Base-by-base conservation (phyloP, 176 grass and related monocot species). In the Carex parvula region DNA sequence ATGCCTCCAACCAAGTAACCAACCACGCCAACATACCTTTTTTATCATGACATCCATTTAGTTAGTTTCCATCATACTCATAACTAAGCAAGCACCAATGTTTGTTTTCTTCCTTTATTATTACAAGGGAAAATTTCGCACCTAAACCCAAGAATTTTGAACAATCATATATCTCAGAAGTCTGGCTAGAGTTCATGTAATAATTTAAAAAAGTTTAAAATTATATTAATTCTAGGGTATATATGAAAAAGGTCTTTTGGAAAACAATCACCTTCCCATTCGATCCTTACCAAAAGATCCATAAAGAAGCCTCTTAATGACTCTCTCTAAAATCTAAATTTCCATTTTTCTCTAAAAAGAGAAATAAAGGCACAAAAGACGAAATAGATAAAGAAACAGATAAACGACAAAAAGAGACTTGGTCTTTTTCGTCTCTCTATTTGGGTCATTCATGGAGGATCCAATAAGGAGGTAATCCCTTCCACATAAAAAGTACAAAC, bases 351-450 rank as follows among this genome's bases (percentile, higher is more conserved):
- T 3, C 70, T 42, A 42, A 20, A 65, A 24, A 62, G 37, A 63
- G 3, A 64, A 50, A 66, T 61, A 30, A 18, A 61, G 48, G 30
- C 14, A 7, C 26, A 24, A 82, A 66, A 53, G 48, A 30, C 29
- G 16, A 64, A n/a, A 81, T 42, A 81, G 46, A 81, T 22, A 62
- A 63, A 41, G 17, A 60, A 80, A 62, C 29, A 82, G n/a, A 82
- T 13, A 60, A 82, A 60, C 35, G 37, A 83, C 61, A 82, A 62
- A 81, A 64, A 83, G 60, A 83, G 62, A 83, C 61, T 67, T 50
- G 33, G 80, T 83, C 80, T 18, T 66, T 64, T 82, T 82, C 39
- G 33, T 82, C 80, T 82, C 29, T 80, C 59, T 83, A 68, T 83
- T 82, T 61, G 56, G 62, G 37, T 64, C 39, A 32, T 83, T 68